Evolutionary conservation across 805 yeast genomes (phyloP).

Genomic region (Candida ortonii): DNA sequence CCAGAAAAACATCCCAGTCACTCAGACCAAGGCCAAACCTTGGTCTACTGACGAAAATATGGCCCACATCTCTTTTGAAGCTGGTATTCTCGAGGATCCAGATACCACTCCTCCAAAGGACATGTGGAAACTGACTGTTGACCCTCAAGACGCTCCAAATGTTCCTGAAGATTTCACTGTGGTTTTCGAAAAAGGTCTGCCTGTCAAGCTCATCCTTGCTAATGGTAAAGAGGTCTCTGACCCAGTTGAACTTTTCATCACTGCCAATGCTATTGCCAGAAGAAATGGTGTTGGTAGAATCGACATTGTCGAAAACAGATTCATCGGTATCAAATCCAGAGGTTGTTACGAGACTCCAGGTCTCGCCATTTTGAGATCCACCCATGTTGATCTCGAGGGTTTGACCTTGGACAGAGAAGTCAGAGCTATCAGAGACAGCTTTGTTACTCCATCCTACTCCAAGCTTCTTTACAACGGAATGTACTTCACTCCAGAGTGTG

Average conservation of each 20-base stretch:
- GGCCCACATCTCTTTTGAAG: constrained; percentile 99
- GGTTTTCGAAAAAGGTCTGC: constrained; percentile 81
- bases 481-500: constrained; percentile 98
- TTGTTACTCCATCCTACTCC: constrained; percentile 90
- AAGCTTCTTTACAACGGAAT: constrained; percentile 93
- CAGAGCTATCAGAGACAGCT: constrained; percentile 92
- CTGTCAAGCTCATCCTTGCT: constrained; percentile 70
- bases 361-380: constrained; percentile 85
- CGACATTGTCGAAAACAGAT: constrained; percentile 98
- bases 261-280: constrained; percentile 94
- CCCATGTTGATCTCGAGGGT: constrained; percentile 97
- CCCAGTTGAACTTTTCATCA: constrained; percentile 87
- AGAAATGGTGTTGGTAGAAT: constrained; percentile 99
- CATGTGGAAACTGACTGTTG: constrained; percentile 98
- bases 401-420: constrained; percentile 96
- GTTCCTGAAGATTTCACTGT: constrained; percentile 86
- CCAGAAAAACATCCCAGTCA: constrained; percentile 85
- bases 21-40: constrained; percentile 98
- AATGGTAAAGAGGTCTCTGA: constrained; percentile 64
- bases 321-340: constrained; percentile 97
- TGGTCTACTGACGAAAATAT: constrained; percentile 99
- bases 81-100: constrained; percentile 99
- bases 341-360: constrained; percentile 99
- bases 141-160: constrained; percentile 93
- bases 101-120: constrained; percentile 98